phyloP scores from a whole-genome alignment of 192 early-diverging fungal species.

The Podila minutissima region DNA sequence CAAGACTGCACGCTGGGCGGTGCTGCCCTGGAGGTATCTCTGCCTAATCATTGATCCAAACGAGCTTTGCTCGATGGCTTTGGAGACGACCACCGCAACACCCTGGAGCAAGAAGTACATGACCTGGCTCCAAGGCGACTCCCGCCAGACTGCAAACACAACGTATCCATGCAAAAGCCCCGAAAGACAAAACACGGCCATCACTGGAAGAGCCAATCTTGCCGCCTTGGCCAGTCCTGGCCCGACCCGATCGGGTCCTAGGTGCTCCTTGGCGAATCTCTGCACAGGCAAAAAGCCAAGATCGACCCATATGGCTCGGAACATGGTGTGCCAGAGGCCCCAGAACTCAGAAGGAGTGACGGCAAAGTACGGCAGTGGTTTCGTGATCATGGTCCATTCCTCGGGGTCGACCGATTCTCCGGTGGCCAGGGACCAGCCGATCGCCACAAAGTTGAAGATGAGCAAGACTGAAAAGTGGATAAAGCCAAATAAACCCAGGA shows the following conservation, averaged over 20 bases:
- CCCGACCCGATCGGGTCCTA: neutral
- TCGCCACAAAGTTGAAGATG: neutral
- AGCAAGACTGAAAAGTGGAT: neutral
- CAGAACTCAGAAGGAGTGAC: conserved; percentile 1
- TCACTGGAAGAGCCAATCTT: neutral
- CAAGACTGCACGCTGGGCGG: neutral
- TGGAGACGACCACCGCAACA: neutral
- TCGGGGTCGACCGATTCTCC: neutral
- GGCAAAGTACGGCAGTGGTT: neutral
- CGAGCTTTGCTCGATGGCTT: neutral
- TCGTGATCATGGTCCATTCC: neutral
- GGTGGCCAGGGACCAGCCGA: neutral
- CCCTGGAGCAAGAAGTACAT: conserved; percentile 3
- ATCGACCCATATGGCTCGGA: conserved; percentile 1
- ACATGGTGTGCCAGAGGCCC: neutral
- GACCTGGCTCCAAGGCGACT: neutral
- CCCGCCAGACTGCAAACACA: neutral
- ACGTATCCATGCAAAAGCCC: conserved; percentile 3
- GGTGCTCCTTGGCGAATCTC: neutral
- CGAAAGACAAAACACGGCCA: neutral
- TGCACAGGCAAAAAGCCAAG: neutral
- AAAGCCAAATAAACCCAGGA: neutral
- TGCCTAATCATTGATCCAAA: neutral
- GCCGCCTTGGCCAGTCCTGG: neutral
- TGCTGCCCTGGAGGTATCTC: neutral